Base-by-base conservation (phyloP, 2,329 filamentous ascomycete genomes). In the Colletotrichum sp. region DNA sequence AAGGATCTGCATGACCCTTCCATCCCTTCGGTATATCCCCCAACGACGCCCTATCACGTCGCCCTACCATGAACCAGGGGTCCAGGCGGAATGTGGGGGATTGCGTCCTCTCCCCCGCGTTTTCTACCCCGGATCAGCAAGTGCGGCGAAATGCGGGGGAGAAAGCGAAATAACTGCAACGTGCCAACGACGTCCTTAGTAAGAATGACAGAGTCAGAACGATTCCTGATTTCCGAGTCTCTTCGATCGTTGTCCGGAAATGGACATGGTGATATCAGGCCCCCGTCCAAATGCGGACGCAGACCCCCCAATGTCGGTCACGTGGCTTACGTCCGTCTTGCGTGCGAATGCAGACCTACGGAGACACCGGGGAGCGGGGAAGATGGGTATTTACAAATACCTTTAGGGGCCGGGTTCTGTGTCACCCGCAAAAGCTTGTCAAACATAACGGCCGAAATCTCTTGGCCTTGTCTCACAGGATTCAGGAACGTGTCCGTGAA, bases 131-230 rank as follows among this genome's bases (percentile, higher is more conserved):
- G 43, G 43, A 51, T 51, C n/a, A 24, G 11, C n/a, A 51, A 21
- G 43, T 51, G 43, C 43, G 43, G 43, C 43, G n/a, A 51, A 51
- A 51, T 51, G 43, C 43, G 43, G 43, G 43, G 43, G 43, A 21
- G 2, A 24, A 13, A 51, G 36, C 15, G 24, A 38, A 43, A 6
- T 1, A 21, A 2, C 43, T 51, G 43, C 43, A 51, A 51, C 43
- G 43, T 51, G 43, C 43, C 43, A 51, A 51, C 43, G 0, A 11
- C 43, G 0, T 51, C 43, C n/a, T 51, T 51, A 51, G n/a, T 51
- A 51, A 51, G 43, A 51, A 51, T 51, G 43, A 21, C 43, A 51
- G 11, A 21, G 43, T 21, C 43, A 51, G 43, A 51, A 13, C n/a
- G 13, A 0, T 1, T 21, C 11, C 11, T 21, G 11, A 12, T 51